Evolutionary conservation across 108 stramenopile species (phyloP), one percentile per base, ranked within the genome.

Genomic region (Skeletonema marinoi): DNA sequence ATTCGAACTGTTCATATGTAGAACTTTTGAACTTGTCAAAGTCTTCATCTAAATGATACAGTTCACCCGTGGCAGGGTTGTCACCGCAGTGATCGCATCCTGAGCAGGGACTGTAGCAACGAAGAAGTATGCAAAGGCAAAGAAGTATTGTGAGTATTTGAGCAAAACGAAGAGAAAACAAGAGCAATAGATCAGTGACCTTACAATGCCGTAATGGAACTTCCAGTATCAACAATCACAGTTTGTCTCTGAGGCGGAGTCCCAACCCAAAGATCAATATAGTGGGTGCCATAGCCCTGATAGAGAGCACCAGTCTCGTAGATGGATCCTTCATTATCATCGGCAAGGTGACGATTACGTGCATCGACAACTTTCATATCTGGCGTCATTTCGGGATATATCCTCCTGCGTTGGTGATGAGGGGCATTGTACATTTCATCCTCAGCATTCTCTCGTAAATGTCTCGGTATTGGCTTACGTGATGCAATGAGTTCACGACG

Each of bases 141-240:
- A 41, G 1, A 41, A 10, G 39, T 12, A 41, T 12, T 41, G 39
- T 41, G 11, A 41, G 39, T 12, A 41, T 41, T 41, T 41, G 11
- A 11, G 10, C 39, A 11, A 41, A 10, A 11, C 39, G 39, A 41
- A 41, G 39, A 11, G 25, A 25, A 25, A 41, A 41, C 10, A 10
- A 41, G 11, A 41, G 11, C 39, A 41, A 12, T 12, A 6, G 11
- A 41, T 41, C 3, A 41, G 11, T 12, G 0, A 12, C 8, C 39
- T 41, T 41, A 41, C 39, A 99, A 99, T 50, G 97, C 97, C 14
- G 98, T 99, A 64, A 90, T 86, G 73, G 87, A 86, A 29, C 81
- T 84, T 1, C 97, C 97, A 14, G 98, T 99, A 80, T 98, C 97
- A 73, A 99, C 94, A 76, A 99, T 99, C 60, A 99, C 95, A 10